Conservation (phyloP, 225 moss, liverwort and hornwort genomes). For the Rhytidiadelphus loreus region DNA sequence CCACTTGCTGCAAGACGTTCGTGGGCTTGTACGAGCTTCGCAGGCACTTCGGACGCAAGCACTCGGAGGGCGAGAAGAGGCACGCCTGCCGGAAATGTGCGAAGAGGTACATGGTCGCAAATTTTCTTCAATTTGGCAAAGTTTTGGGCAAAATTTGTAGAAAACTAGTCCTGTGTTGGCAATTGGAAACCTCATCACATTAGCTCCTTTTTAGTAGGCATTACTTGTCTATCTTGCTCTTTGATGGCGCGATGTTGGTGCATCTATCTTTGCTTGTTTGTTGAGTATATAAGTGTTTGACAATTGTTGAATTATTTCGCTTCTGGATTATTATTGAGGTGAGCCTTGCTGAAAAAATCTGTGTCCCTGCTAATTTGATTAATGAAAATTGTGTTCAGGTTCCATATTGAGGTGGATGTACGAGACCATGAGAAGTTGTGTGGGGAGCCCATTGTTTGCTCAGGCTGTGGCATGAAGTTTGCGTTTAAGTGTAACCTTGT, state of each 20-base stretch:
- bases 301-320: background rate
- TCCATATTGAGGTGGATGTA: conserved; percentile 77
- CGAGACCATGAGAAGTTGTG: conserved; percentile 65
- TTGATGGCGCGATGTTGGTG: background rate
- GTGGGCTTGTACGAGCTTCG: conserved; percentile 86
- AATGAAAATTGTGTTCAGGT: background rate
- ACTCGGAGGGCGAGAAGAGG: conserved; percentile 67
- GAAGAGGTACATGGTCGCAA: conserved; percentile 11
- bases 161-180: background rate
- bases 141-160: background rate
- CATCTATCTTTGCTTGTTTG: background rate
- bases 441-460: conserved; percentile 37
- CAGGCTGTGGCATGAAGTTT: conserved; percentile 31
- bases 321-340: background rate
- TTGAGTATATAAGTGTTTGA: background rate
- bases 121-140: background rate
- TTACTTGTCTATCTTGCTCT: background rate
- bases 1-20: conserved; percentile 60
- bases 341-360: background rate
- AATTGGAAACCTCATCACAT: background rate
- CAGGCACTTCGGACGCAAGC: conserved; percentile 73
- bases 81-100: conserved; percentile 66
- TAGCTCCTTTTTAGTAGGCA: background rate
- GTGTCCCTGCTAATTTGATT: background rate
- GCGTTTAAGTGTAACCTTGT: conserved; percentile 50